phyloP scores from a whole-genome alignment of 495 filamentous ascomycete species.

The Aspergillus incahuasiensis region DNA sequence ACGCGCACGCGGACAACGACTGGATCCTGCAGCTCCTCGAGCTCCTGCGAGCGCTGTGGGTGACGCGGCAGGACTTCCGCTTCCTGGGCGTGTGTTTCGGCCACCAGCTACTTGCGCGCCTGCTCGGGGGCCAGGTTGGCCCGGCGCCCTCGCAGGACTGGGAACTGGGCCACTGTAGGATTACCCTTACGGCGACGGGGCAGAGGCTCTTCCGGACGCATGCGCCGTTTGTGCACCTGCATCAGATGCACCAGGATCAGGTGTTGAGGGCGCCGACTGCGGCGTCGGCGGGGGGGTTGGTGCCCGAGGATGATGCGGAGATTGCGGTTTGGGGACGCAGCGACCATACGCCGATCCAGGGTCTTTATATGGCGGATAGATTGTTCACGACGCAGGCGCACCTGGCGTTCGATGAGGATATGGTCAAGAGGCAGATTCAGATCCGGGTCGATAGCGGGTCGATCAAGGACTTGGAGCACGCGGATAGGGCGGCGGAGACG shows the following conservation, averaged over 20 bases:
- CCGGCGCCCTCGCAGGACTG: constrained; percentile 20
- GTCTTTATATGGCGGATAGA: constrained; percentile 18
- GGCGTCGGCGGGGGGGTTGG: constrained; percentile 12
- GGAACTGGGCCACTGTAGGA: constrained; percentile 21
- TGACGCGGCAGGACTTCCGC: constrained; percentile 16
- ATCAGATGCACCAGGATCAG: constrained; percentile 25
- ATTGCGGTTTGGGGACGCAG: constrained; percentile 19
- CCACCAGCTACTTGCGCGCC: constrained; percentile 73
- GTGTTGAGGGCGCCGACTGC: constrained; percentile 10
- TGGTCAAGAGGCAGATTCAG: constrained; percentile 23
- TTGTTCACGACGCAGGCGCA: constrained; percentile 22
- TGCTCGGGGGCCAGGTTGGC: constrained; percentile 55
- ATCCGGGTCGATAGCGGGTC: constrained; percentile 20
- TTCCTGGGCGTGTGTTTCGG: constrained; percentile 75
- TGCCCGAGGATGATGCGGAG: constrained; percentile 11
- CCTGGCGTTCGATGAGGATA: constrained; percentile 22
- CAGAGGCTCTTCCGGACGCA: constrained; percentile 17
- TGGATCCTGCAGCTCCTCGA: constrained; percentile 19
- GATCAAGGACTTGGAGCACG: constrained; percentile 21
- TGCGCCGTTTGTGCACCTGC: constrained; percentile 11
- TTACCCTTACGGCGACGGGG: constrained; percentile 14
- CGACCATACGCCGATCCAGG: constrained; percentile 21
- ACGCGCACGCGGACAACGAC: constrained; percentile 18
- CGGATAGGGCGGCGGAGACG: constrained; percentile 20
- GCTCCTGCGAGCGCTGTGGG: constrained; percentile 18